A percentile compares a stretch with the other conserved stretches of the same genome.
These are phyloP conservation scores for Phytophthora litchii DNA, from an alignment of 352 stramenopile genomes.

Conservation along the genomic window DNA sequence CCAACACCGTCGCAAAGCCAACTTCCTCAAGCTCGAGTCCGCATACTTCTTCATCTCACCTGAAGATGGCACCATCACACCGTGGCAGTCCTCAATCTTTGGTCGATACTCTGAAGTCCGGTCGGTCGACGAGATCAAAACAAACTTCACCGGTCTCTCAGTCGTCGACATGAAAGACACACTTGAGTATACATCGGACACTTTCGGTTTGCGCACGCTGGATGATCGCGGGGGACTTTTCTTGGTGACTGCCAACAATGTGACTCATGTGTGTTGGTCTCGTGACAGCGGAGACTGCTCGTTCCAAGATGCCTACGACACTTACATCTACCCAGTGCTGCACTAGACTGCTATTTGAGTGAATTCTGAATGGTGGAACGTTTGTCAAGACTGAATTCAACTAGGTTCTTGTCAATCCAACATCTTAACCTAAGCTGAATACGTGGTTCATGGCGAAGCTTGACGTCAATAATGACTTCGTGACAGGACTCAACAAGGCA, in stretches of 20 bases:
- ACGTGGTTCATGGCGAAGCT: too few relatives aligned
- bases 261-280: slow-evolving; percentile 1
- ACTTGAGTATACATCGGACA: slow-evolving; percentile 44
- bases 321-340: slow-evolving; percentile 1
- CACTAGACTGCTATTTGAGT: too few relatives aligned
- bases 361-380: too few relatives aligned
- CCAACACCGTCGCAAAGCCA: slow-evolving; percentile 21
- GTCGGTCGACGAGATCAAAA: slow-evolving; percentile 3
- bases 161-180: slow-evolving; percentile 41
- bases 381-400: too few relatives aligned
- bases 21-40: slow-evolving; percentile 33
- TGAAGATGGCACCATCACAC: slow-evolving; percentile 30
- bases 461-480: too few relatives aligned
- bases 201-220: slow-evolving; percentile 44
- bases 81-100: slow-evolving; percentile 42
- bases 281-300: not conserved
- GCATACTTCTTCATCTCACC: slow-evolving; percentile 51
- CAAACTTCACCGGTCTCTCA: slow-evolving; percentile 21
- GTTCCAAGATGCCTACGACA: not conserved
- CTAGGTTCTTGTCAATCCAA: too few relatives aligned
- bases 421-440: too few relatives aligned
- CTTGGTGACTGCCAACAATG: slow-evolving; percentile 9
- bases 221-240: slow-evolving; percentile 28
- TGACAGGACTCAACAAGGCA: slow-evolving; percentile 5
- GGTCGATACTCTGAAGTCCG: slow-evolving; percentile 40